Percentiles rank a stretch among this genome's conserved stretches.
Evolutionary conservation across 2,329 filamentous ascomycete genomes (phyloP).

Genomic region (Fusarium udum): DNA sequence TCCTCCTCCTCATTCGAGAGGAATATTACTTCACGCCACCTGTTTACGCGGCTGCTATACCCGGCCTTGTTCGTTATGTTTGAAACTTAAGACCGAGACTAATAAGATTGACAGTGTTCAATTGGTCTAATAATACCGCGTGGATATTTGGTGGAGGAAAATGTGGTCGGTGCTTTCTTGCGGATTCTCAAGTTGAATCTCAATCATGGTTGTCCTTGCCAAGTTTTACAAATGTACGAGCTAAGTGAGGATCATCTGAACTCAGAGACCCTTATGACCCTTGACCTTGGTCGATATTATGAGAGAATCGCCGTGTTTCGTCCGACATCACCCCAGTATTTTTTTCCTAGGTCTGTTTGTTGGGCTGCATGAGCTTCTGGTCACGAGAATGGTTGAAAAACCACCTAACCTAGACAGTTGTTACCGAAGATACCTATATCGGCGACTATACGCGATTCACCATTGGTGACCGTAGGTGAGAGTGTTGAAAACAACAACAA

Average conservation of each 20-base stretch:
- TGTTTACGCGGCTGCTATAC: conserved; percentile 22
- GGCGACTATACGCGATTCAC: conserved; percentile 29
- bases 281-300: neutral
- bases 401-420: neutral
- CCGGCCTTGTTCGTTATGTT: conserved; percentile 23
- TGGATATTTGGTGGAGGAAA: conserved; percentile 7
- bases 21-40: conserved; percentile 22
- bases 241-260: conserved; percentile 20
- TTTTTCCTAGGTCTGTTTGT: conserved; percentile 5
- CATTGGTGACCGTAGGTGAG: conserved; percentile 23
- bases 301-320: conserved; percentile 23
- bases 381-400: conserved; percentile 25
- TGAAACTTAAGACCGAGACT: conserved; percentile 11
- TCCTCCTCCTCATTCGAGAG: conserved; percentile 1
- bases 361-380: conserved; percentile 10
- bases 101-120: conserved; percentile 9
- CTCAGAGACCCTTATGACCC: conserved; percentile 5
- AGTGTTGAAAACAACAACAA: neutral
- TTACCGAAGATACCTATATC: neutral
- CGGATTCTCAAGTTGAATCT: conserved; percentile 1
- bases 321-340: conserved; percentile 6
- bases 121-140: conserved; percentile 4
- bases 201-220: neutral
- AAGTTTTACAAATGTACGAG: neutral
- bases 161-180: conserved; percentile 17